Evolutionary conservation across 192 early-diverging fungal genomes (phyloP).

Genomic region (Fimicolochytrium jonesii): DNA sequence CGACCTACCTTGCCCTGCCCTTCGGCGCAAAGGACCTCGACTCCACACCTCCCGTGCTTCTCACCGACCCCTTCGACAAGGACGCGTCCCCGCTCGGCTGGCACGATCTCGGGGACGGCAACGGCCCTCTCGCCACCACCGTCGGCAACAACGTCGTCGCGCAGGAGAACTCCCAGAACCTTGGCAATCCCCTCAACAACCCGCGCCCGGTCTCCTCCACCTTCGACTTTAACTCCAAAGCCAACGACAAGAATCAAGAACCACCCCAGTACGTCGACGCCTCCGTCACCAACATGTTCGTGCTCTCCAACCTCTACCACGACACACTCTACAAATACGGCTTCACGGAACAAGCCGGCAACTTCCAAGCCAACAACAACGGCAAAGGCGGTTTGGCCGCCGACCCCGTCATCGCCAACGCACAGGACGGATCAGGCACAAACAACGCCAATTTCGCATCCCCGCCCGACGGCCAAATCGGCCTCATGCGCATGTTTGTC

Average conservation of each 20-base stretch:
- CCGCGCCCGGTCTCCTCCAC: not conserved
- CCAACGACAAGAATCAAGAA: slow-evolving; percentile 4
- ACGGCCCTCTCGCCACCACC: slow-evolving; percentile 4
- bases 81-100: slow-evolving; percentile 12
- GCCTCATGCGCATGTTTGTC: slow-evolving; percentile 53
- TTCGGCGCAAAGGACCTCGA: slow-evolving; percentile 6
- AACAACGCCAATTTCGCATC: slow-evolving; percentile 64
- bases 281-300: slow-evolving; percentile 32
- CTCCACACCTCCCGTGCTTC: slow-evolving; percentile 1
- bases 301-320: slow-evolving; percentile 40
- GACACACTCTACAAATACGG: slow-evolving; percentile 64
- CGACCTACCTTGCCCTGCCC: slow-evolving; percentile 13
- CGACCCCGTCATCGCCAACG: slow-evolving; percentile 43
- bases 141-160: slow-evolving; percentile 21
- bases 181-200: slow-evolving; percentile 12
- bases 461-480: slow-evolving; percentile 50
- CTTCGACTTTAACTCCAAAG: slow-evolving; percentile 11
- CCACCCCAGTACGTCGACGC: slow-evolving; percentile 19
- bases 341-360: slow-evolving; percentile 55
- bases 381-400: slow-evolving; percentile 20
- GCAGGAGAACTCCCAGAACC: slow-evolving; percentile 3
- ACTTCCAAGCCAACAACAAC: slow-evolving; percentile 56
- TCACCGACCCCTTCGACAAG: slow-evolving; percentile 6
- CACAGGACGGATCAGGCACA: slow-evolving; percentile 32
- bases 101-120: slow-evolving; percentile 21